Percentiles rank a stretch among this genome's conserved stretches.
Conservation (phyloP, 176 grass and related monocot species). For the Rhynchospora tenuis region DNA sequence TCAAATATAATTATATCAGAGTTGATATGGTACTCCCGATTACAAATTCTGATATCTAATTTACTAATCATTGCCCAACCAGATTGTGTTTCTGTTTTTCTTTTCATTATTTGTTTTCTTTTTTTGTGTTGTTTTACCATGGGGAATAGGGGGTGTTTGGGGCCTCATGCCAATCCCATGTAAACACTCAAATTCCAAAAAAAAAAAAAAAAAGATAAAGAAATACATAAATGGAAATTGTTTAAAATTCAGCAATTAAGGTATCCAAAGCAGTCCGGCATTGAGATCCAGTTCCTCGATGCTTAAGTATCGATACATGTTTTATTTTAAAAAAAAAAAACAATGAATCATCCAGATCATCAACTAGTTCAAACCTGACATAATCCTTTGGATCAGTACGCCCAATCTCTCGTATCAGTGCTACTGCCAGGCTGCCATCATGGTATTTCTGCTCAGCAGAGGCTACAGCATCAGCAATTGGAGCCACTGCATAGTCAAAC, state of each 20-base stretch:
- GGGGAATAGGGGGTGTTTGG: neutral
- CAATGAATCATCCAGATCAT: constrained; percentile 8
- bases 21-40: neutral
- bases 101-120: neutral
- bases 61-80: neutral
- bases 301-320: neutral
- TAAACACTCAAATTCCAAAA: neutral
- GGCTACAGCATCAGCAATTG: constrained; percentile 70
- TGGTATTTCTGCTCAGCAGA: constrained; percentile 67
- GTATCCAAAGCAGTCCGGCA: neutral
- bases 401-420: constrained; percentile 84
- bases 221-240: neutral
- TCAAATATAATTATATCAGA: neutral
- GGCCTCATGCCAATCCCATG: neutral
- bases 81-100: neutral
- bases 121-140: neutral
- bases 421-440: constrained; percentile 73
- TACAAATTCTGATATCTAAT: neutral
- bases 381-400: constrained; percentile 85
- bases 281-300: neutral
- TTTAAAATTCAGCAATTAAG: neutral
- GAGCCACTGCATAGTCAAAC: constrained; percentile 60
- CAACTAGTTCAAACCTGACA: constrained; percentile 18
- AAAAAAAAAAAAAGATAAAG: neutral
- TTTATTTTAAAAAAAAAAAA: neutral